Evolutionary conservation across 1,284 basidiomycete species (phyloP).

Genomic region (Ustilago crameri): DNA sequence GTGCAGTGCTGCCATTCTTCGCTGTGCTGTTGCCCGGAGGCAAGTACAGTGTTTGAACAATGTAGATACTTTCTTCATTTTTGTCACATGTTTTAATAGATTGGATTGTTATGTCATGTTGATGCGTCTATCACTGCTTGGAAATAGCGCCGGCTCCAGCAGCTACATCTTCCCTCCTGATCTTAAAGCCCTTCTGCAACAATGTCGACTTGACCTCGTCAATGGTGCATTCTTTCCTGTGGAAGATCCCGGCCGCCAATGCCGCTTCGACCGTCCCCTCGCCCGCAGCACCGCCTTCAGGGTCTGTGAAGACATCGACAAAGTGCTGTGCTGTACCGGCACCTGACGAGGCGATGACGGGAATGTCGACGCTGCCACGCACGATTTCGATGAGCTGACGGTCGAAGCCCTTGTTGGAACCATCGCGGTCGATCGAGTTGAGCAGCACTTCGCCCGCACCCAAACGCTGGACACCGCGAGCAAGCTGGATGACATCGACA

Average conservation of each 20-base stretch:
- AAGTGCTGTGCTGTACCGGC: slow-evolving; percentile 88
- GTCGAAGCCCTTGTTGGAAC: slow-evolving; percentile 92
- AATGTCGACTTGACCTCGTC: slow-evolving; percentile 69
- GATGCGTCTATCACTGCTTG: slow-evolving; percentile 17
- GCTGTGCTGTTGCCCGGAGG: slow-evolving; percentile 38
- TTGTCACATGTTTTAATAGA: background rate
- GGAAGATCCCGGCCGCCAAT: slow-evolving; percentile 97
- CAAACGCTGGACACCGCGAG: slow-evolving; percentile 84
- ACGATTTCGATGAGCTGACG: slow-evolving; percentile 80
- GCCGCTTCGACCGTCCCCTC: slow-evolving; percentile 81
- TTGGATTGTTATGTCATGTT: too few relatives aligned
- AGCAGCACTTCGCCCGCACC: slow-evolving; percentile 95
- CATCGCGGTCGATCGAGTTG: slow-evolving; percentile 97
- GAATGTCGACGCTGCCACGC: slow-evolving; percentile 81
- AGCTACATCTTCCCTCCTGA: slow-evolving; percentile 51
- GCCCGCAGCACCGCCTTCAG: background rate
- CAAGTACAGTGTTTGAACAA: slow-evolving; percentile 24
- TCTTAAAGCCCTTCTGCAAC: slow-evolving; percentile 49
- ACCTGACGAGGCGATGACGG: slow-evolving; percentile 90
- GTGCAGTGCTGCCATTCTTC: slow-evolving; percentile 51
- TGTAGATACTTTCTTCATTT: background rate
- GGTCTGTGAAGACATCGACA: slow-evolving; percentile 74
- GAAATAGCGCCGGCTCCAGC: slow-evolving; percentile 50
- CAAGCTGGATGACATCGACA: slow-evolving; percentile 92
- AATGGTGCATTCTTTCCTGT: slow-evolving; percentile 82